Evolutionary conservation across 2,329 filamentous ascomycete species (phyloP), one percentile per base, ranked within the genome.

Genomic region (Penicillium griseofulvum): DNA sequence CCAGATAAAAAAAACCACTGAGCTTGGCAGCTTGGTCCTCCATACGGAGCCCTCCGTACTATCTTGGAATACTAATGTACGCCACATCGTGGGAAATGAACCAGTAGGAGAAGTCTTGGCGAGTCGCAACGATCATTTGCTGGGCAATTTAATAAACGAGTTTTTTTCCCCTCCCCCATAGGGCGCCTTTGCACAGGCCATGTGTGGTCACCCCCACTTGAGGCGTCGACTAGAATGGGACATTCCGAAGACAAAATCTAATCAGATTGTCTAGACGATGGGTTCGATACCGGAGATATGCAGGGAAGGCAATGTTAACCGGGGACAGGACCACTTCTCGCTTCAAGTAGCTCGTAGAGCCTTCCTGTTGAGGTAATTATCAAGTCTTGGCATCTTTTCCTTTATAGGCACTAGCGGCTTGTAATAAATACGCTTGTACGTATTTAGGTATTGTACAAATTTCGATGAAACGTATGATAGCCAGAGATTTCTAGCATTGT

Each of bases 251-350:
- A 5, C 9, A 33, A n/a, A 49, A 57, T 51, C 55, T 57, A 57
- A 55, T 57, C 51, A 55, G 55, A 55, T 57, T 39, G 26, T 19
- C 22, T 29, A 24, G 14, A 34, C 17, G 12, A n/a, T 33, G 31
- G 39, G 19, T 17, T 16, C 41, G 9, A 28, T 31, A 29, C 37
- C 10, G 33, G 38, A n/a, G 8, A 38, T 17, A 49, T 38, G 29
- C 8, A 38, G 28, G 8, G 17, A 31, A 31, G 44, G 45, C 42
- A 44, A 46, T 22, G 22, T 34, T 17, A 44, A 37, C 45, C 39
- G 46, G 36, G 31, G 26, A 47, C 44, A 14, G 33, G 11, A 39
- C 46, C 29, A 2, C 29, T 39, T 54, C 46, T 47, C 48, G 52
- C 46, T 54, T 46, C 33, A 36, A 28, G 16, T 14, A 19, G 16